phyloP scores from a whole-genome alignment of 805 yeast species.

The Candida odintsovae region DNA sequence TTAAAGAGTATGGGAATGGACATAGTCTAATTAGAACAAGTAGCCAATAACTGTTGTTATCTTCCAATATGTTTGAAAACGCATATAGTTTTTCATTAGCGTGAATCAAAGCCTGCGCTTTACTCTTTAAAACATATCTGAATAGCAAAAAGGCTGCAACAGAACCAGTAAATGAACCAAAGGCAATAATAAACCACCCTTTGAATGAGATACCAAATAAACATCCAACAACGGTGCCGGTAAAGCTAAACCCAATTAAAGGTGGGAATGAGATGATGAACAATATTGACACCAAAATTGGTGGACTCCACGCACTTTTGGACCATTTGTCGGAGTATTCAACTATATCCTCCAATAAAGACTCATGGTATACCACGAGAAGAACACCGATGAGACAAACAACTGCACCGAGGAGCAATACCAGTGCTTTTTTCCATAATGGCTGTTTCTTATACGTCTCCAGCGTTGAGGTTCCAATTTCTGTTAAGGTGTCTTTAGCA shows the following conservation, averaged over 20 bases:
- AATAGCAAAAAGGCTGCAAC: constrained; percentile 66
- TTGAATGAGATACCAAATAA: constrained; percentile 66
- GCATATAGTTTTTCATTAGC: constrained; percentile 65
- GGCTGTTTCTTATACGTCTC: constrained; percentile 14
- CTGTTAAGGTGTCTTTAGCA: not conserved
- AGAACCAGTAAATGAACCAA: constrained; percentile 70
- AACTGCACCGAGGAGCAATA: not conserved
- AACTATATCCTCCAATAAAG: constrained; percentile 13
- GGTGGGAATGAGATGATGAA: constrained; percentile 86
- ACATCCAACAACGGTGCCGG: constrained; percentile 69
- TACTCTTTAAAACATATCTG: constrained; percentile 48
- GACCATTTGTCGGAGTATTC: constrained; percentile 23
- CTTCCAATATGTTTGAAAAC: constrained; percentile 66
- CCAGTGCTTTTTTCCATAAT: constrained; percentile 8
- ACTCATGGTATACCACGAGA: constrained; percentile 16
- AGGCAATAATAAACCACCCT: constrained; percentile 76
- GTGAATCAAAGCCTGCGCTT: constrained; percentile 56
- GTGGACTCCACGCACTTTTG: constrained; percentile 28
- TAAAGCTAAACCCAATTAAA: constrained; percentile 69
- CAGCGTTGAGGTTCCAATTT: constrained; percentile 1
- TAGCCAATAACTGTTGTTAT: constrained; percentile 60
- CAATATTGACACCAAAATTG: constrained; percentile 45
- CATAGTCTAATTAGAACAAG: constrained; percentile 73
- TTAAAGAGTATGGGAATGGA: constrained; percentile 88
- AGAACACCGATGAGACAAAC: constrained; percentile 4